Evolutionary conservation across 805 yeast species (phyloP).

Genomic region (Cyberlindnera mrakii): DNA sequence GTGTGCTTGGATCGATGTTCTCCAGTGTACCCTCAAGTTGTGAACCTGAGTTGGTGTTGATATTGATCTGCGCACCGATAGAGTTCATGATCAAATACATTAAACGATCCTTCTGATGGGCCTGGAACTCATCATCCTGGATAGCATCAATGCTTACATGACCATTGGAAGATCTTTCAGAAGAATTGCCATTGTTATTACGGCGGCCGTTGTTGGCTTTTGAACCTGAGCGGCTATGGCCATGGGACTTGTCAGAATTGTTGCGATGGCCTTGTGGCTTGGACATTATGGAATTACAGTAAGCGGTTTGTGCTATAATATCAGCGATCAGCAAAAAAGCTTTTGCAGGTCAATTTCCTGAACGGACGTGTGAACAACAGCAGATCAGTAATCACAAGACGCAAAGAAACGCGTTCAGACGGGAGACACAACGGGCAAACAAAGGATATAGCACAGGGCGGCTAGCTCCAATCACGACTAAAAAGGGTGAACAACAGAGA

Average conservation of each 20-base stretch:
- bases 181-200: slow-evolving; percentile 6
- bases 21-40: slow-evolving; percentile 52
- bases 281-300: slow-evolving; percentile 4
- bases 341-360: too few species aligned
- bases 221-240: slow-evolving; percentile 15
- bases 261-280: slow-evolving; percentile 9
- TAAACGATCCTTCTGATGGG: slow-evolving; percentile 43
- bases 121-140: slow-evolving; percentile 22
- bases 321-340: too few species aligned
- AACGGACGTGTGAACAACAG: too few species aligned
- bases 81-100: slow-evolving; percentile 50
- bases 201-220: slow-evolving; percentile 11
- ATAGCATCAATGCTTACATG: slow-evolving; percentile 4
- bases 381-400: too few species aligned
- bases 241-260: slow-evolving; percentile 4
- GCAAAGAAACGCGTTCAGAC: not conserved
- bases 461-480: too few species aligned
- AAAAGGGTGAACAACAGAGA: too few species aligned
- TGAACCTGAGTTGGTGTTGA: slow-evolving; percentile 58
- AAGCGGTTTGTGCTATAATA: too few species aligned
- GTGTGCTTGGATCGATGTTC: slow-evolving; percentile 45
- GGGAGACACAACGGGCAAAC: not conserved
- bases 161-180: not conserved
- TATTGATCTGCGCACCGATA: slow-evolving; percentile 51
- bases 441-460: too few species aligned